phyloP scores from a whole-genome alignment of 805 yeast genomes.

The Candida nitratophila region DNA sequence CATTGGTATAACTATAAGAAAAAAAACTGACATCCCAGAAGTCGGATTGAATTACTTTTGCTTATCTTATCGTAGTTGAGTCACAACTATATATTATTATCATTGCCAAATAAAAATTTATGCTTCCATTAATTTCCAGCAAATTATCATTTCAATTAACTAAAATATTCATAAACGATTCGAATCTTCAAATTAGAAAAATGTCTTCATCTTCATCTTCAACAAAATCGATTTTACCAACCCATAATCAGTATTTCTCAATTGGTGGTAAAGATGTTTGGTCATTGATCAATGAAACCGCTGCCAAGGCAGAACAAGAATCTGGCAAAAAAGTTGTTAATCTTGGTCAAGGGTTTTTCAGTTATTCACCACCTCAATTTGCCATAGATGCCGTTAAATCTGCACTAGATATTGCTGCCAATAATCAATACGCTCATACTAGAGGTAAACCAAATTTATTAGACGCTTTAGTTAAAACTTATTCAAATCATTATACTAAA shows the following conservation, averaged over 20 bases:
- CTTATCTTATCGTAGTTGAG: no score
- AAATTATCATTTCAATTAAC: no score
- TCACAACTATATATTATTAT: no score
- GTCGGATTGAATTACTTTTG: no score
- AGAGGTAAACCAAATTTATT: conserved; percentile 77
- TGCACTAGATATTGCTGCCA: conserved; percentile 65
- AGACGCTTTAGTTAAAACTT: conserved; percentile 61
- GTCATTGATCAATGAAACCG: conserved; percentile 93
- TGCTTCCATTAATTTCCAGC: no score
- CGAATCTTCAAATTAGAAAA: background rate
- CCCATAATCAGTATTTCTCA: conserved; percentile 62
- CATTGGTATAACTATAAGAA: no score
- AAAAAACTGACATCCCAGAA: no score
- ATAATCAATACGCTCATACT: conserved; percentile 91
- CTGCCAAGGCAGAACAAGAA: conserved; percentile 69
- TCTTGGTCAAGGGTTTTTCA: conserved; percentile 95
- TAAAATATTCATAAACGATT: no score
- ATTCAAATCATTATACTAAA: conserved; percentile 57
- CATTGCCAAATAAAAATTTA: no score
- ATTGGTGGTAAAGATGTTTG: conserved; percentile 84
- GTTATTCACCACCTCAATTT: conserved; percentile 93
- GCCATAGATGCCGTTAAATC: conserved; percentile 75
- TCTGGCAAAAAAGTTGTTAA: conserved; percentile 76
- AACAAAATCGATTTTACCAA: conserved; percentile 25
- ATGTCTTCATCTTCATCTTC: background rate